Evolutionary conservation across 1,284 basidiomycete genomes (phyloP).

Genomic region (Apiotrichum gamsii): DNA sequence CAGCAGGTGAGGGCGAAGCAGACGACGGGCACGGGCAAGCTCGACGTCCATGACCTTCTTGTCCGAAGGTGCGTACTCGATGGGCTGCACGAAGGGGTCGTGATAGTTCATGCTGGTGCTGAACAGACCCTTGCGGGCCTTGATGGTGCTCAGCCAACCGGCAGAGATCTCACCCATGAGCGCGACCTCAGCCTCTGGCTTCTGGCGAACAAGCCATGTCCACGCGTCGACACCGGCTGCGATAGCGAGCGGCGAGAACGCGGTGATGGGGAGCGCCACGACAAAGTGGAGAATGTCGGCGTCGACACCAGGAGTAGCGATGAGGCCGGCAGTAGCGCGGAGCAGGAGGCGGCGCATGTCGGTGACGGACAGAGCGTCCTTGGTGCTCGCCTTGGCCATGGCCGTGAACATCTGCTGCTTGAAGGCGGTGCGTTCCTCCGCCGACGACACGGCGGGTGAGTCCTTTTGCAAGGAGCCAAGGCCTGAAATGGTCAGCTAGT

Average conservation of each 20-base stretch:
- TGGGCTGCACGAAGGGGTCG: conserved; percentile 80
- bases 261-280: conserved; percentile 80
- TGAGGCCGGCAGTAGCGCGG: conserved; percentile 73
- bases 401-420: conserved; percentile 65
- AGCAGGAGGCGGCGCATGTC: conserved; percentile 82
- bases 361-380: conserved; percentile 64
- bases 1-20: conserved; percentile 75
- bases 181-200: conserved; percentile 65
- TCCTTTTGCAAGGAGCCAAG: conserved; percentile 57
- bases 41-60: conserved; percentile 74
- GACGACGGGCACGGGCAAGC: conserved; percentile 61
- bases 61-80: conserved; percentile 87
- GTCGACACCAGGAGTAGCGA: conserved; percentile 70
- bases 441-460: conserved; percentile 56
- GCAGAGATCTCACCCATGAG: conserved; percentile 80
- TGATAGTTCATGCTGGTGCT: conserved; percentile 67
- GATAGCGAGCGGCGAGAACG: conserved; percentile 80
- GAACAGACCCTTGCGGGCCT: conserved; percentile 72
- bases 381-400: conserved; percentile 61
- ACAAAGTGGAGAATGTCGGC: conserved; percentile 80
- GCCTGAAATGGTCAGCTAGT: conserved; percentile 23
- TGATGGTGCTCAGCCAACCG: conserved; percentile 80
- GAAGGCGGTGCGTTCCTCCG: conserved; percentile 59
- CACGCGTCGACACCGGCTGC: conserved; percentile 86
- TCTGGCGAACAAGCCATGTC: conserved; percentile 92